phyloP scores from a whole-genome alignment of 2,329 filamentous ascomycete genomes.

The Phialophora chinensis region DNA sequence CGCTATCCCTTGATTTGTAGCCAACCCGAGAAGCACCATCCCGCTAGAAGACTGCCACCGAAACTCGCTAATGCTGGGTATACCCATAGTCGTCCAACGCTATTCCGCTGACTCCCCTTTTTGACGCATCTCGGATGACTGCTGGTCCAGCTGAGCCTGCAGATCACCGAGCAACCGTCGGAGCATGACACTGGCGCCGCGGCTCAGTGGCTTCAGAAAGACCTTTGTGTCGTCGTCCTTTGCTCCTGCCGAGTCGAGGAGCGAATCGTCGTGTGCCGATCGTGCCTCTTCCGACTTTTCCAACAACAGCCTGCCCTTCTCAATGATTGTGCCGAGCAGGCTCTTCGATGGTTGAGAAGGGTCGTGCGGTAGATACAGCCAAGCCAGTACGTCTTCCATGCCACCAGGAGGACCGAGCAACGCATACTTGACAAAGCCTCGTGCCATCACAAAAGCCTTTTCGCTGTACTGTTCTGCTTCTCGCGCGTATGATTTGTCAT shows the following conservation, averaged over 20 bases:
- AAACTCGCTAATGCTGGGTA: constrained; percentile 1
- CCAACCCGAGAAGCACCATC: too few species aligned
- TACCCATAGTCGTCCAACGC: background rate
- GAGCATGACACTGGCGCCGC: constrained; percentile 45
- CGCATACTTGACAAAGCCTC: constrained; percentile 58
- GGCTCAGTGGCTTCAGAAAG: constrained; percentile 45
- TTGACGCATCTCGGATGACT: background rate
- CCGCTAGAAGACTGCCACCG: background rate
- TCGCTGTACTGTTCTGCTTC: constrained; percentile 60
- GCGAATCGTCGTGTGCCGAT: constrained; percentile 31
- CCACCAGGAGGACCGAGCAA: constrained; percentile 52
- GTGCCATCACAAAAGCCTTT: constrained; percentile 59
- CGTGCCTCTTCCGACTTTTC: constrained; percentile 36
- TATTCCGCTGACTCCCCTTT: background rate
- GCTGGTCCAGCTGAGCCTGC: constrained; percentile 30
- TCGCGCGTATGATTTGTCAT: constrained; percentile 53
- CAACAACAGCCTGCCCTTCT: constrained; percentile 41
- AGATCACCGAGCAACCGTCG: constrained; percentile 41
- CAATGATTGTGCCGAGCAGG: constrained; percentile 36
- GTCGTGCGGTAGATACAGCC: constrained; percentile 54
- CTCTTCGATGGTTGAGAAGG: constrained; percentile 14
- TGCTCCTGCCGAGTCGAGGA: constrained; percentile 35
- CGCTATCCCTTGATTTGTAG: too few species aligned
- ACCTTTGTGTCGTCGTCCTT: constrained; percentile 37
- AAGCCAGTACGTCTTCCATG: constrained; percentile 59